Evolutionary conservation across 345 rosid species (phyloP), one percentile per base, ranked within the genome.

Genomic region (Hibiscus syriacus): DNA sequence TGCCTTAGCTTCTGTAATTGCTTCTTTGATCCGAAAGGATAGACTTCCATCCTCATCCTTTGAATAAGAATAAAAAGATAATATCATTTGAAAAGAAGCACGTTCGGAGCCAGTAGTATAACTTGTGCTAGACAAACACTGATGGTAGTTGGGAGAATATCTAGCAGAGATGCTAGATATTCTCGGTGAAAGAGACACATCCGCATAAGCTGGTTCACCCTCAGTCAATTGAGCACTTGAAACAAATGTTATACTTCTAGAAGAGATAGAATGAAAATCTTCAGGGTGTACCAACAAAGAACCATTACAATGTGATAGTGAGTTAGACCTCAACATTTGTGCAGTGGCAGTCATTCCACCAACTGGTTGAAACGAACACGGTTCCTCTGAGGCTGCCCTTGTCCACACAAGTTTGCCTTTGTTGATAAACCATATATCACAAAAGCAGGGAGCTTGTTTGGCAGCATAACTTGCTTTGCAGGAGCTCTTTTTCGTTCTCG

Each of bases 391-490:
- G 71, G 90, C 84, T 77, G 82, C 85, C 76, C 85, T 78, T 7
- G 81, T 87, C 90, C 96, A 77, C 0, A 79, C 34, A 69, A 59
- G 81, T 46, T 79, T 82, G 52, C 92, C 90, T 80, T 84, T 89
- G 75, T 80, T 76, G 58, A 89, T 77, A 74, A 86, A 82, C 85
- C 83, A 81, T 68, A 89, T 82, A 79, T 85, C 86, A 72, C 90
- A 87, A 70, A 77, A 82, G 13, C 58, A 3, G 0, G 92, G 90
- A 65, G 80, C 86, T 64, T 76, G 58, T 79, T 75, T 85, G 0
- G 78, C 81, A 22, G 74, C 81, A 73, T 80, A 86, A 58, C 69
- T 76, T 9, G 77, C 85, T 80, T 80, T 85, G 34, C 67, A 74
- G 68, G 86, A 78, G 74, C 82, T 68, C 78, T 57, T 81, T 78